A percentile compares a stretch with the other conserved stretches of the same genome.
Evolutionary conservation across 805 yeast species (phyloP).

Genomic region (Isabelozyma rhagii): DNA sequence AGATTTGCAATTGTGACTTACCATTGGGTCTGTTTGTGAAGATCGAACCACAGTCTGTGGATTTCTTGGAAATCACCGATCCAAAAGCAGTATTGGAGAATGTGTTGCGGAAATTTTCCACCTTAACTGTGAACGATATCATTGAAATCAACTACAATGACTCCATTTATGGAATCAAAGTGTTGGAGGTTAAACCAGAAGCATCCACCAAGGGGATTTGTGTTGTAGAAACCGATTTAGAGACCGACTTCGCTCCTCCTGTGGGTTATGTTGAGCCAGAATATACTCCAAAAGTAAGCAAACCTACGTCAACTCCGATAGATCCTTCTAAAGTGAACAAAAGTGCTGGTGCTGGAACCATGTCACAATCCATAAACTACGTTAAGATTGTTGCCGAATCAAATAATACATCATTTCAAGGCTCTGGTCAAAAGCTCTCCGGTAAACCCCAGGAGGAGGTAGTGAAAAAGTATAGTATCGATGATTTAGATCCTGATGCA

Average conservation of each 20-base stretch:
- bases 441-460: conserved; percentile 45
- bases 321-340: conserved; percentile 31
- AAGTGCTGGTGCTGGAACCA: conserved; percentile 56
- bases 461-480: conserved; percentile 28
- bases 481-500: conserved; percentile 50
- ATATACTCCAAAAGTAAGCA: conserved; percentile 40
- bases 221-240: conserved; percentile 94
- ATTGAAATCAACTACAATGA: conserved; percentile 84
- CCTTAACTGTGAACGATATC: conserved; percentile 79
- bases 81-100: conserved; percentile 96
- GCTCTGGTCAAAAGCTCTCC: conserved; percentile 69
- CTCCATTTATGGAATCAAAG: conserved; percentile 71
- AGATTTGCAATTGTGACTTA: conserved; percentile 71
- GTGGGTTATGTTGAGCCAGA: conserved; percentile 97
- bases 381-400: conserved; percentile 52
- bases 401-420: conserved; percentile 38
- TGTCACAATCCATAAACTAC: conserved; percentile 74
- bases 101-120: conserved; percentile 84
- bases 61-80: conserved; percentile 88
- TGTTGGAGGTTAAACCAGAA: conserved; percentile 84
- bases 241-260: conserved; percentile 98
- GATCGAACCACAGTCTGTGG: conserved; percentile 92
- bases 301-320: conserved; percentile 30
- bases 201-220: conserved; percentile 66
- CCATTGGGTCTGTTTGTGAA: conserved; percentile 87